Base-by-base conservation (phyloP, 805 yeast species). In the Lachancea cidri region DNA sequence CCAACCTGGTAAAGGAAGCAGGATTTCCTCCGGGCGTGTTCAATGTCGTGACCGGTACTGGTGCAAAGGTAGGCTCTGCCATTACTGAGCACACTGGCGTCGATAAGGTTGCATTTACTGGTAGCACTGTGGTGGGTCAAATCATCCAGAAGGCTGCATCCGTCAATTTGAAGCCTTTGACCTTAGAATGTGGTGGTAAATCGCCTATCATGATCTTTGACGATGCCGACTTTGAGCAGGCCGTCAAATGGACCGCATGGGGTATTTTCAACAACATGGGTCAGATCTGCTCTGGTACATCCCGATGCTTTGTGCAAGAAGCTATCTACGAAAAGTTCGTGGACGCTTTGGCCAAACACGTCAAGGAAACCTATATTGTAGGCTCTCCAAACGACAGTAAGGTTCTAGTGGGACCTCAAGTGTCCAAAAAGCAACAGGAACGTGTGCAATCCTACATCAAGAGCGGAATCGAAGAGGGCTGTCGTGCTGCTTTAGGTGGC, bases 211-310 rank as follows among this genome's bases (percentile, higher is more conserved):
- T 73, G 20, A 64, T 73, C 3, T 72, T 73, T 52, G 68, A 66
- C 22, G 77, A 73, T 48, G 73, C 74, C 14, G 68, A 72, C 50
- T 46, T 73, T 17, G 73, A 70, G 2, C 65, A 64, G 45, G 75
- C 77, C 31, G 66, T 68, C 24, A 70, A 73, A 48, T 75, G 79
- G 74, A 73, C 73, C 3, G 73, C 70, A 36, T 54, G 67, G 45
- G 81, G 81, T 54, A 75, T 77, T 47, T 76, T 76, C 66, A 71
- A 66, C 64, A 77, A 77, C 64, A 69, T 77, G 54, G 83, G 83
- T 48, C 81, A 77, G 62, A 79, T 77, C 47, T 77, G 83, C 61
- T 74, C 81, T 37, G 81, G 82, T 41, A 78, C 81, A 43, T 76
- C 81, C 17, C 70, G 82, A 63, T 64, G 76, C 36, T 76, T 74